Percentiles rank a stretch among this genome's conserved stretches.
These are phyloP conservation scores for Pisolithus tinctorius DNA, from an alignment of 768 basidiomycete species.

Conservation along the genomic window DNA sequence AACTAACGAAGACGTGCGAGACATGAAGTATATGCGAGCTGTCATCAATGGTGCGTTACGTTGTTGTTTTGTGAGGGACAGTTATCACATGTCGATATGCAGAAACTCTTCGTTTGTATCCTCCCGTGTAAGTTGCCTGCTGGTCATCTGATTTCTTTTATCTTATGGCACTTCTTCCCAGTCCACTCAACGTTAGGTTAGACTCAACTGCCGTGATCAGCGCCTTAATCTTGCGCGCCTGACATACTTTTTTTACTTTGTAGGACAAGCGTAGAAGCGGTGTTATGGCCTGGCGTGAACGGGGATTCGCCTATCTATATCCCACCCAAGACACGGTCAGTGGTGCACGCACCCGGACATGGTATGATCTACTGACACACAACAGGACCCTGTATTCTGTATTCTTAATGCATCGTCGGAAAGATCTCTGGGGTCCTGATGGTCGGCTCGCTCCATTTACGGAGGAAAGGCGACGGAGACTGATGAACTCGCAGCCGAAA, in stretches of 20 bases:
- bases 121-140: constrained; percentile 18
- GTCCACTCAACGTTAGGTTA: constrained; percentile 19
- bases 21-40: constrained; percentile 59
- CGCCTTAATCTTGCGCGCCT: not conserved
- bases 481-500: too few relatives aligned
- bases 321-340: not conserved
- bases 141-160: not conserved
- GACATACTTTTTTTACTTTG: not conserved
- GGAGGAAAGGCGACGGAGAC: too few relatives aligned
- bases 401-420: too few relatives aligned
- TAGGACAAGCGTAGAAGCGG: not conserved
- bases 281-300: not conserved
- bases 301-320: not conserved
- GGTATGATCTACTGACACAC: not conserved
- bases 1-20: constrained; percentile 48
- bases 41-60: constrained; percentile 50
- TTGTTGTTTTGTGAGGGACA: not conserved
- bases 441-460: too few relatives aligned
- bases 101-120: constrained; percentile 29
- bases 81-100: not conserved
- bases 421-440: too few relatives aligned
- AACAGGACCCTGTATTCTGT: too few relatives aligned
- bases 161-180: constrained; percentile 2
- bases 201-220: too few relatives aligned
- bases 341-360: not conserved